Evolutionary conservation across 371 early-diverging fungal genomes (phyloP), one percentile per base, ranked within the genome.

Genomic region (Gilbertella persicaria): DNA sequence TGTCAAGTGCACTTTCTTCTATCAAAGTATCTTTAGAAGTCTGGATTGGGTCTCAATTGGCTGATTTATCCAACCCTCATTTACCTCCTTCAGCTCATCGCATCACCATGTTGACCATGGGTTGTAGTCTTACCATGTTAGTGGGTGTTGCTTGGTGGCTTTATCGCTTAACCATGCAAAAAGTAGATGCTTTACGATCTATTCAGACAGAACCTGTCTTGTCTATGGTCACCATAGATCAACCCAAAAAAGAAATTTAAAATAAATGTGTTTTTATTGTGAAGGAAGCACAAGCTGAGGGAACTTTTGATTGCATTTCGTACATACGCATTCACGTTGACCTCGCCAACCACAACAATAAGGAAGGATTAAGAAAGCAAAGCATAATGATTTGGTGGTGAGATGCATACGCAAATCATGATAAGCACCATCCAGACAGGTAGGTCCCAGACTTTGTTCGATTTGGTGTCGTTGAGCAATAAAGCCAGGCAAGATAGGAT

Each of bases 1-100:
- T 64, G 13, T 53, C 60, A 13, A 46, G 71, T 12, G 28, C 64
- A 5, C 9, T 77, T 7, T 62, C 69, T 5, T 59, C 65, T 0
- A 61, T 63, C 48, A 77, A 73, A 45, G 57, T 73, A 17, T 44
- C 49, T 9, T 40, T 77, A 13, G 78, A 77, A 45, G 72, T 77
- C 0, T 77, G 78, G 78, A 62, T 77, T 17, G 78, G 78, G 21
- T 71, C 71, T 20, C 73, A 73, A 28, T 51, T 77, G 9, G 78
- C 78, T 2, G 67, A 67, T 49, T 46, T 77, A n/a, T 64, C 77
- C 19, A 67, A 77, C 40, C 70, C 72, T 10, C 35, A 66, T 38
- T 44, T 76, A 44, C 73, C 72, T 16, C 62, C 70, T 2, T 68
- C 76, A 0, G 67, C 77, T 7, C 71, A 69, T 42, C 66, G 66